Evolutionary conservation across 768 basidiomycete genomes (phyloP).

Genomic region (Rhodocollybia butyracea): DNA sequence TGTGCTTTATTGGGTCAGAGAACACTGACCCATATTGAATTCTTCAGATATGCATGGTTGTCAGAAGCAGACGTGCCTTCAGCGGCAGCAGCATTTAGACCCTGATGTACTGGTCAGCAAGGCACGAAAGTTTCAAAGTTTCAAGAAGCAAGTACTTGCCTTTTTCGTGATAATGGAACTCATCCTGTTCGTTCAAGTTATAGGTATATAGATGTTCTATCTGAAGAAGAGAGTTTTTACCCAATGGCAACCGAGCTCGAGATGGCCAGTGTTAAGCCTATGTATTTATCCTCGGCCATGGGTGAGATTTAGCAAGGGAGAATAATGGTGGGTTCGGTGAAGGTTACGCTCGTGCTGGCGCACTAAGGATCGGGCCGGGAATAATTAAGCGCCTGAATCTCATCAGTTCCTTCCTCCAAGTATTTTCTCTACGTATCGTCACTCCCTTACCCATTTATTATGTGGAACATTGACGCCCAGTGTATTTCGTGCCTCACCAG

Average conservation of each 20-base stretch:
- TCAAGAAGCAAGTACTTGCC: conserved; percentile 31
- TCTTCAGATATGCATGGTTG: conserved; percentile 80
- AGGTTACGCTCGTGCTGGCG: too few species aligned
- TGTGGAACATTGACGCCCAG: too few species aligned
- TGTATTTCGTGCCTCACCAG: too few species aligned
- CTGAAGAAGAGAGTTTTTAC: too few species aligned
- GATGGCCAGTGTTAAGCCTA: conserved; percentile 67
- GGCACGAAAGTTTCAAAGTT: background rate
- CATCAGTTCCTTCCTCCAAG: too few species aligned
- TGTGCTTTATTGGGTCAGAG: background rate
- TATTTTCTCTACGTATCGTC: too few species aligned
- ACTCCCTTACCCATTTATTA: too few species aligned
- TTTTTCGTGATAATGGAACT: conserved; percentile 85
- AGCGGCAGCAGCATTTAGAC: conserved; percentile 81
- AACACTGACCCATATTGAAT: conserved; percentile 72
- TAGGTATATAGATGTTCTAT: too few species aligned
- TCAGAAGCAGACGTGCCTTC: conserved; percentile 70
- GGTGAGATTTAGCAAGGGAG: too few species aligned
- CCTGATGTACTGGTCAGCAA: conserved; percentile 42
- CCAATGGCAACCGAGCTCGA: conserved; percentile 66
- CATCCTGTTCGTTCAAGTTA: too few species aligned
- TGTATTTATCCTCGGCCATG: conserved; percentile 73
- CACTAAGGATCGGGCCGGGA: background rate
- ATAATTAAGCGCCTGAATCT: too few species aligned
- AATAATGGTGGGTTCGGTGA: background rate